These are phyloP conservation scores for Alternaria metachromatica DNA, from an alignment of 2,329 filamentous ascomycete genomes.

Conservation along the genomic window DNA sequence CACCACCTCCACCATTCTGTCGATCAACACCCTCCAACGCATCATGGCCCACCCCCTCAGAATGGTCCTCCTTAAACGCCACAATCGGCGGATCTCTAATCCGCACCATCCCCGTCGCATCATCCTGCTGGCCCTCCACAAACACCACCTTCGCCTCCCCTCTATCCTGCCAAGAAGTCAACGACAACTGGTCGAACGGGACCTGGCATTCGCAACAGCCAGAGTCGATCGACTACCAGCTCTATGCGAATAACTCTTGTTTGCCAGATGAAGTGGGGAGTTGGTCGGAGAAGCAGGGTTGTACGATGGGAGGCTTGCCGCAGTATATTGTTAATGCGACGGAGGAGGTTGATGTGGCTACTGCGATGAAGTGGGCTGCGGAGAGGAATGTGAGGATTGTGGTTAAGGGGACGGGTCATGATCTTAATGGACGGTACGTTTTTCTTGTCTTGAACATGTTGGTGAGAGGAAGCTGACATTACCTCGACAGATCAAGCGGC, in stretches of 20 bases:
- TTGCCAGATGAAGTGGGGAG: background rate
- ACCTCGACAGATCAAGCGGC: background rate
- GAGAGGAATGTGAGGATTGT: constrained; percentile 14
- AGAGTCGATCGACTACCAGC: constrained; percentile 30
- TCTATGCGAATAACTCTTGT: background rate
- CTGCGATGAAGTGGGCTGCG: constrained; percentile 38
- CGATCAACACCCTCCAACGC: background rate
- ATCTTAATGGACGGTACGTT: constrained; percentile 16
- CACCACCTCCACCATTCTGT: background rate
- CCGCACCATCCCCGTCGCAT: background rate
- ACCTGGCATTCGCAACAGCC: constrained; percentile 41
- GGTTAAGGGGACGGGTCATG: constrained; percentile 19
- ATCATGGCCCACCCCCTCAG: background rate
- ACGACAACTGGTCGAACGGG: constrained; percentile 37
- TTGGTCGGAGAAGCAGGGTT: background rate
- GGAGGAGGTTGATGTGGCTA: constrained; percentile 30
- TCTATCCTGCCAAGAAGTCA: constrained; percentile 30
- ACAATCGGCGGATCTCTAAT: background rate
- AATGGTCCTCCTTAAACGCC: background rate
- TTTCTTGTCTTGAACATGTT: too few species aligned
- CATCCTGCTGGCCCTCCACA: constrained; percentile 28
- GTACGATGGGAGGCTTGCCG: background rate
- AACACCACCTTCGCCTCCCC: constrained; percentile 29
- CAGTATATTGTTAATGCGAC: background rate
- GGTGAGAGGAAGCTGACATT: background rate